These are phyloP conservation scores for Thinopyrum obtusiflorum DNA, from an alignment of 202 grass and related monocot species.

Conservation along the genomic window DNA sequence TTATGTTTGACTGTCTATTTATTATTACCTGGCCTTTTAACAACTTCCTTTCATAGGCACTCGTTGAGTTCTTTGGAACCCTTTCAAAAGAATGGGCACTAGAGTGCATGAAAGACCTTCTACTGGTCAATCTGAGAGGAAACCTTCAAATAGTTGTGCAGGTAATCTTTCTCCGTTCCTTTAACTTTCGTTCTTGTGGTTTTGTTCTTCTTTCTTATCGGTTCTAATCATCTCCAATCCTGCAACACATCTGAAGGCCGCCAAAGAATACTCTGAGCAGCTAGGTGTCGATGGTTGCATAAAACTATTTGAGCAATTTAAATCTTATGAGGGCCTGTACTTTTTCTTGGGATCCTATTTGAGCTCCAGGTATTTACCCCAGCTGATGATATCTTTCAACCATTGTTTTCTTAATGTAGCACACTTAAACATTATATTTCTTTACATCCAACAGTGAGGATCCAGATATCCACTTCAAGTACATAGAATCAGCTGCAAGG, in stretches of 20 bases:
- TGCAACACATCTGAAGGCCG: conserved; percentile 52
- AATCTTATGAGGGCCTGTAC: conserved; percentile 97
- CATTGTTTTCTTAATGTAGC: not conserved
- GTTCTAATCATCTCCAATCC: conserved; percentile 15
- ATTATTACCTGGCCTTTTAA: conserved; percentile 15
- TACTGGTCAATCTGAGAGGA: conserved; percentile 86
- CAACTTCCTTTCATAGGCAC: conserved; percentile 48
- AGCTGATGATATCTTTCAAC: conserved; percentile 11
- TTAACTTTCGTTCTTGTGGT: not conserved
- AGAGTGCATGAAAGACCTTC: conserved; percentile 98
- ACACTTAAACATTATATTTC: conserved; percentile 24
- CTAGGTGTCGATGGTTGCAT: conserved; percentile 84
- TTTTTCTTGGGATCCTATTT: conserved; percentile 94
- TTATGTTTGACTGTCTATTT: not conserved
- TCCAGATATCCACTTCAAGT: conserved; percentile 96
- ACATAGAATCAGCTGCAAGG: conserved; percentile 95
- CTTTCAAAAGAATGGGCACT: conserved; percentile 89
- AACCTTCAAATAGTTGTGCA: conserved; percentile 98
- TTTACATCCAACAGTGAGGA: conserved; percentile 68
- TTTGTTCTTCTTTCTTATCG: conserved; percentile 16
- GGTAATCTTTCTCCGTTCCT: conserved; percentile 42
- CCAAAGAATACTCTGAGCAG: conserved; percentile 93
- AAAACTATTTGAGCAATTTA: conserved; percentile 92
- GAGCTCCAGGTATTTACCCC: conserved; percentile 73
- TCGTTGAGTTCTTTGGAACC: conserved; percentile 96